phyloP scores from a whole-genome alignment of 2,329 filamentous ascomycete genomes.

The Claviceps monticola region DNA sequence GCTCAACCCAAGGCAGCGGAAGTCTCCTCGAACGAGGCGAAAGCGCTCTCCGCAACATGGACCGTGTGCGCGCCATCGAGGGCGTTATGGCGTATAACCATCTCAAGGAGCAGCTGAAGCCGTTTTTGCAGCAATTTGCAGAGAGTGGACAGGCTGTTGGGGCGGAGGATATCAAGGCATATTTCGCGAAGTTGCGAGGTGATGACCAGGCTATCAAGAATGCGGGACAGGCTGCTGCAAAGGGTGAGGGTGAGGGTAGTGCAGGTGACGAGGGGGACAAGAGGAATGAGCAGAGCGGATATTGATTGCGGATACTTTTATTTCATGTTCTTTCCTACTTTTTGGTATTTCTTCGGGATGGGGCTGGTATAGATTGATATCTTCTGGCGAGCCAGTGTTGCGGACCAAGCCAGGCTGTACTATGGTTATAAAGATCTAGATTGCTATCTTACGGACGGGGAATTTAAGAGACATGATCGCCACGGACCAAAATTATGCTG shows the following conservation, averaged over 20 bases:
- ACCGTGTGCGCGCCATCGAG: slow-evolving; percentile 85
- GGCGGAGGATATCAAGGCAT: slow-evolving; percentile 90
- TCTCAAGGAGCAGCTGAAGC: slow-evolving; percentile 88
- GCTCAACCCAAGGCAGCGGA: slow-evolving; percentile 55
- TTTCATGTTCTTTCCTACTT: not conserved
- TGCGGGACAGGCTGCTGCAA: slow-evolving; percentile 38
- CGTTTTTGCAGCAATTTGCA: slow-evolving; percentile 85
- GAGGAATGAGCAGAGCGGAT: slow-evolving; percentile 40
- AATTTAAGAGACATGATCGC: no score
- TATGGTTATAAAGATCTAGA: no score
- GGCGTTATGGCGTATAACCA: slow-evolving; percentile 98
- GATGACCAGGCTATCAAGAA: slow-evolving; percentile 63
- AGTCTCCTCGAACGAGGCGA: slow-evolving; percentile 85
- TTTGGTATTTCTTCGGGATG: no score
- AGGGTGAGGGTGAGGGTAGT: slow-evolving; percentile 20
- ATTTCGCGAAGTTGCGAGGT: slow-evolving; percentile 87
- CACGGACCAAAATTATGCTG: no score
- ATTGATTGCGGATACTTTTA: slow-evolving; percentile 16
- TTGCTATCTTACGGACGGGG: no score
- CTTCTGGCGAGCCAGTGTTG: no score
- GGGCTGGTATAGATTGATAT: no score
- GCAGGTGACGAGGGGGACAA: slow-evolving; percentile 19
- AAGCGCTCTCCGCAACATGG: slow-evolving; percentile 79
- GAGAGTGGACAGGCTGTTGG: slow-evolving; percentile 79
- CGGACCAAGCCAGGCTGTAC: no score